These are phyloP conservation scores for Penicillium expansum DNA, from an alignment of 2,329 filamentous ascomycete genomes.

Conservation along the genomic window DNA sequence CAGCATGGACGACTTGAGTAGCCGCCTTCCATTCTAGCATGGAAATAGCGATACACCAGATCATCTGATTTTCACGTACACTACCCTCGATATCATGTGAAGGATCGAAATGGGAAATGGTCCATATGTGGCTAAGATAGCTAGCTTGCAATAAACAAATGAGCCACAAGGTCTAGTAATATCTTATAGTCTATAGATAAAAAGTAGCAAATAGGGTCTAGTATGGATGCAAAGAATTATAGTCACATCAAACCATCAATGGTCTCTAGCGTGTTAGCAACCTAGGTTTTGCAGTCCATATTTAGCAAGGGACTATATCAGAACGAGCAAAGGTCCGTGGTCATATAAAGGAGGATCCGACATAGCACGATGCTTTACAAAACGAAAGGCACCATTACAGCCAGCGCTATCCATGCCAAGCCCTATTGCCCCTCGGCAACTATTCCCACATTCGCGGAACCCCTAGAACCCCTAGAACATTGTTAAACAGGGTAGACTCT, in stretches of 20 bases:
- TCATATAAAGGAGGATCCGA: too few species aligned
- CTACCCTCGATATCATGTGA: background rate
- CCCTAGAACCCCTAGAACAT: too few species aligned
- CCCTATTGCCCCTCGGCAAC: background rate
- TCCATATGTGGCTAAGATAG: background rate
- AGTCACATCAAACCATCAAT: too few species aligned
- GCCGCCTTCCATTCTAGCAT: background rate
- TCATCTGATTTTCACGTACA: background rate
- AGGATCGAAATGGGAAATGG: background rate
- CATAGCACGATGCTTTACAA: too few species aligned
- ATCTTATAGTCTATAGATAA: background rate
- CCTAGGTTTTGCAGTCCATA: too few species aligned
- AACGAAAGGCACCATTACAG: too few species aligned
- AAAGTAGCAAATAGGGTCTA: background rate
- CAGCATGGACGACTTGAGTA: slow-evolving; percentile 18
- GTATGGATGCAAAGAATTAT: background rate
- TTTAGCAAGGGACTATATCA: too few species aligned
- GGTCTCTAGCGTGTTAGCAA: too few species aligned
- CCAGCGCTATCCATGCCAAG: too few species aligned
- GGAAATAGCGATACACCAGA: background rate
- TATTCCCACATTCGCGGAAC: background rate
- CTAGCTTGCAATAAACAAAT: background rate
- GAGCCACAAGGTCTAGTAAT: background rate
- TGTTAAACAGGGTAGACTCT: background rate
- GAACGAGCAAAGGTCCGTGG: too few species aligned